Base-by-base conservation (phyloP, 768 basidiomycete species). In the Ephemerocybe angulata region DNA sequence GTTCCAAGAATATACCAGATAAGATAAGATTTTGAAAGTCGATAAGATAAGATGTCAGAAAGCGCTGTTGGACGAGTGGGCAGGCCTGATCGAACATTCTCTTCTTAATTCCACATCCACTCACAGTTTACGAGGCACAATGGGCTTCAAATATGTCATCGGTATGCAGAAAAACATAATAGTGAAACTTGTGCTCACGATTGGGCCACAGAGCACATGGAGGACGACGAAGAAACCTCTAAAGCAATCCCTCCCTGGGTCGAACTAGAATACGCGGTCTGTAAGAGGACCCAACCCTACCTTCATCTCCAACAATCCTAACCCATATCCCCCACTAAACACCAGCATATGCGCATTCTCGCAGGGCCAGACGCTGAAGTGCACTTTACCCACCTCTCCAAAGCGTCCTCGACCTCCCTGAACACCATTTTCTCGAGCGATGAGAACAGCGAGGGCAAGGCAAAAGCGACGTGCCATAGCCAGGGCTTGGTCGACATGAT, bases 191-290 rank as follows among this genome's bases (percentile, higher is more conserved):
- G n/a, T 41, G n/a, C 38, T 41, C 15, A 41, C n/a, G 10, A 5
- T 13, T 41, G 38, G 38, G 3, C 15, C 1, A 44, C 63, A 92
- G 93, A 95, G 60, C 93, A 95, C 65, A 93, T 98, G 88, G 95
- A 98, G 67, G 92, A 94, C 48, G 95, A 98, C 66, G 94, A 94
- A 56, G 76, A 81, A 13, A 81, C 80, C 0, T 75, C 84, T 1
- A 82, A 80, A 60, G 77, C 87, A 3, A 80, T 92, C 38, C 90
- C 90, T 21, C 84, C 82, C 13, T 98, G 96, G 96, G 95, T 98
- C 29, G 82, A 88, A 61, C 82, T 98, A 44, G 96, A 98, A 77
- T 98, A 95, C 67, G 78, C 79, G 63, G 92, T 90, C 54, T 57
- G 80, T 73, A 56, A 41, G 38, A 44, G 17, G 21, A 22, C 35